Conservation (phyloP, 1,139 yeast species). For the Taphrina communis region DNA sequence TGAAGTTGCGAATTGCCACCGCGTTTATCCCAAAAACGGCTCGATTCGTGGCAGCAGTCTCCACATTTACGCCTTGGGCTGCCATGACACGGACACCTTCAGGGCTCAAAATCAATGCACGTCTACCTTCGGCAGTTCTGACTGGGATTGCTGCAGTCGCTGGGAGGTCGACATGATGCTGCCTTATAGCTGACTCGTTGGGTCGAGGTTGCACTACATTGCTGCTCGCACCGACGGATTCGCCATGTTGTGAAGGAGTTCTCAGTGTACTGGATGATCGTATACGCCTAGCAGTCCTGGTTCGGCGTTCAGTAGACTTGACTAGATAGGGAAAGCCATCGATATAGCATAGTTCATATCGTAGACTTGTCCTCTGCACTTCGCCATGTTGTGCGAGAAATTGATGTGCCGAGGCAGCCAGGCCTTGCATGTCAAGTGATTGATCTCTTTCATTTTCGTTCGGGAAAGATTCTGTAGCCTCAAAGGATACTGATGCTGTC, state of each 20-base stretch:
- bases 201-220: not conserved
- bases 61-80: slow-evolving; percentile 29
- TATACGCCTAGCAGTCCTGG: not conserved
- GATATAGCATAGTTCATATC: slow-evolving; percentile 27
- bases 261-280: slow-evolving; percentile 2
- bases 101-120: slow-evolving; percentile 34
- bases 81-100: slow-evolving; percentile 39
- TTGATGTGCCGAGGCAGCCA: slow-evolving; percentile 5
- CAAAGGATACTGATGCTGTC: no score
- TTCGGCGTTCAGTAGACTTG: slow-evolving; percentile 10
- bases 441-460: not conserved
- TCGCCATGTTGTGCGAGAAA: slow-evolving; percentile 5
- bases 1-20: slow-evolving; percentile 11
- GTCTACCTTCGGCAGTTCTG: slow-evolving; percentile 28
- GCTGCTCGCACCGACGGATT: not conserved
- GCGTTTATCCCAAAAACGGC: slow-evolving; percentile 6
- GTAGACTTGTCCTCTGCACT: slow-evolving; percentile 17
- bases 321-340: slow-evolving; percentile 36
- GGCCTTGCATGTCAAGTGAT: not conserved
- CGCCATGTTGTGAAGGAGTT: not conserved
- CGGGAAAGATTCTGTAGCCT: not conserved
- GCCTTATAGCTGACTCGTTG: not conserved
- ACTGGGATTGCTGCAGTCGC: slow-evolving; percentile 35
- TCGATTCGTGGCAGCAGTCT: slow-evolving; percentile 12
- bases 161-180: slow-evolving; percentile 37